phyloP scores from a whole-genome alignment of 306 rosid genomes.

The Vigna radiata region DNA sequence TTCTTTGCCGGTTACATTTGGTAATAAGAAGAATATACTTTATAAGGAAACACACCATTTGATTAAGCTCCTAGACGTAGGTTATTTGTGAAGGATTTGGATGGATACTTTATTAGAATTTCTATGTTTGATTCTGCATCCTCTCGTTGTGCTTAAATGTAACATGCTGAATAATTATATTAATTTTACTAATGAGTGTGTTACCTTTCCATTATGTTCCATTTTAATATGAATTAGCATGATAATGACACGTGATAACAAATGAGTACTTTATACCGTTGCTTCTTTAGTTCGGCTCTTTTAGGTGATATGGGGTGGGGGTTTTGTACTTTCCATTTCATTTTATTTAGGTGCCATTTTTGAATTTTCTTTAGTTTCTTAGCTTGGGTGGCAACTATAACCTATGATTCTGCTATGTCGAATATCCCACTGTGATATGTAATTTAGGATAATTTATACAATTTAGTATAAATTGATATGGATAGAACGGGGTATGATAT shows the following conservation, averaged over 20 bases:
- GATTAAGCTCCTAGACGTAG: slow-evolving; percentile 25
- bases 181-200: slow-evolving; percentile 20
- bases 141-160: slow-evolving; percentile 4
- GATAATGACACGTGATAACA: slow-evolving; percentile 8
- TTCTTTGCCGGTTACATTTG: slow-evolving; percentile 10
- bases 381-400: slow-evolving; percentile 14
- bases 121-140: slow-evolving; percentile 26
- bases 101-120: slow-evolving; percentile 1
- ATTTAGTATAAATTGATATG: not conserved
- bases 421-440: not conserved
- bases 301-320: slow-evolving; percentile 9
- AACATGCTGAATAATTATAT: slow-evolving; percentile 17
- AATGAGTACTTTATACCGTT: slow-evolving; percentile 10
- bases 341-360: slow-evolving; percentile 21
- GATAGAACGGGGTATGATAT: not conserved
- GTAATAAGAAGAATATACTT: slow-evolving; percentile 4
- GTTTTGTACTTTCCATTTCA: slow-evolving; percentile 22
- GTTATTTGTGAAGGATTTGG: slow-evolving; percentile 13
- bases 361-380: slow-evolving; percentile 18
- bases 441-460: not conserved
- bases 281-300: not conserved
- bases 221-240: slow-evolving; percentile 16
- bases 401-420: slow-evolving; percentile 6
- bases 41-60: not conserved
- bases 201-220: slow-evolving; percentile 11